A percentile compares a stretch with the other conserved stretches of the same genome.
Conservation (phyloP, 2,329 filamentous ascomycete species). For the Eurotiales sp. region DNA sequence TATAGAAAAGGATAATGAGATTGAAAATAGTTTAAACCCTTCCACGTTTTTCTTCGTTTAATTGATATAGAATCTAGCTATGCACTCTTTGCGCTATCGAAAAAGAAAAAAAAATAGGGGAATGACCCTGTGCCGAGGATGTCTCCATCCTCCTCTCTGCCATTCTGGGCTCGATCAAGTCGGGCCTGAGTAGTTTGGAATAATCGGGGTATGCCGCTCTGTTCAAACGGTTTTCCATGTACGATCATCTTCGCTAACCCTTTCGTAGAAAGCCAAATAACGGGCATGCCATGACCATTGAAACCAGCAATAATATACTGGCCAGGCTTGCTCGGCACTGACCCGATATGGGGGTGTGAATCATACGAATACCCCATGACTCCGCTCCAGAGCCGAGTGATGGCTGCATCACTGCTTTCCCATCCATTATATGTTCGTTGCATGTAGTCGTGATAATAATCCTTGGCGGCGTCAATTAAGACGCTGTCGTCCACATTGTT, state of each 20-base stretch:
- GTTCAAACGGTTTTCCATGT: not conserved
- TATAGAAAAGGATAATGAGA: too few species aligned
- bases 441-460: conserved; percentile 40
- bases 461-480: conserved; percentile 41
- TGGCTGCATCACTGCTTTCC: conserved; percentile 31
- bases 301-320: conserved; percentile 6
- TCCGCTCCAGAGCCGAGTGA: conserved; percentile 33
- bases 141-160: conserved; percentile 1
- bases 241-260: conserved; percentile 5
- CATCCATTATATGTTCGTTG: conserved; percentile 34
- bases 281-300: conserved; percentile 9
- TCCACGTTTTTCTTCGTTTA: too few species aligned
- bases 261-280: not conserved
- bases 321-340: not conserved
- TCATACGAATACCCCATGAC: conserved; percentile 13
- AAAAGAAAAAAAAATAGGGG: too few species aligned
- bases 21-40: too few species aligned
- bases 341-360: conserved; percentile 4
- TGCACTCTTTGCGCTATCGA: too few species aligned
- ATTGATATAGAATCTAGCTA: too few species aligned
- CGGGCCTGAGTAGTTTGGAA: not conserved
- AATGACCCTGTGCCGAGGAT: not conserved
- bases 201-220: not conserved
- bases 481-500: conserved; percentile 40
- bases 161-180: not conserved